Percentiles rank a stretch among this genome's conserved stretches.
phyloP scores from a whole-genome alignment of 1,139 yeast species.

The Taphrina deformans region DNA sequence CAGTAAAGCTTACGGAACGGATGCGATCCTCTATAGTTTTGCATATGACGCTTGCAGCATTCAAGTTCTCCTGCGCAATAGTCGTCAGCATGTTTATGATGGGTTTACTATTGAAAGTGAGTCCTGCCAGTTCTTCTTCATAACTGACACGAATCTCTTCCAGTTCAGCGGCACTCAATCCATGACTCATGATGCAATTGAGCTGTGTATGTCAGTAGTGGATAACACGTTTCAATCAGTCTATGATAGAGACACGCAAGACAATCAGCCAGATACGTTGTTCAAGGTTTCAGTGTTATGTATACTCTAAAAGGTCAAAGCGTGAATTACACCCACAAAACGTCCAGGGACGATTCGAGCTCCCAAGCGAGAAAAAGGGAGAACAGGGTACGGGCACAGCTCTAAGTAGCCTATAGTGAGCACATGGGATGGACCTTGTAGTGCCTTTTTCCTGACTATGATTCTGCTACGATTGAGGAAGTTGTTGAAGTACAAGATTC shows the following conservation, averaged over 20 bases:
- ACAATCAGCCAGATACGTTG: slow-evolving; percentile 3
- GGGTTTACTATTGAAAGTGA: slow-evolving; percentile 87
- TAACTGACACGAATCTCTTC: slow-evolving; percentile 62
- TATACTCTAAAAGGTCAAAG: slow-evolving; percentile 16
- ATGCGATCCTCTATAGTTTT: slow-evolving; percentile 57
- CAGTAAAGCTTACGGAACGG: slow-evolving; percentile 18
- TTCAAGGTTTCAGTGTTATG: slow-evolving; percentile 8
- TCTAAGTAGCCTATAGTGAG: too few species aligned
- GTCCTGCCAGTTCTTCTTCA: slow-evolving; percentile 64
- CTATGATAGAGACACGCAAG: slow-evolving; percentile 5
- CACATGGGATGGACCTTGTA: too few species aligned
- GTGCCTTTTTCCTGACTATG: too few species aligned
- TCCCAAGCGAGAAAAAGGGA: too few species aligned
- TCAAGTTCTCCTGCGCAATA: slow-evolving; percentile 79
- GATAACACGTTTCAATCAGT: not conserved
- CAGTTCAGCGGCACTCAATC: slow-evolving; percentile 35
- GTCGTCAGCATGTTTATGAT: slow-evolving; percentile 82
- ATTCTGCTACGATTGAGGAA: not conserved
- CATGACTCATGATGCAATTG: slow-evolving; percentile 3
- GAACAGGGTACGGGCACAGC: too few species aligned
- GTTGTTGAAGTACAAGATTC: not conserved
- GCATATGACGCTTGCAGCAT: slow-evolving; percentile 73
- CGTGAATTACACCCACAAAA: not conserved
- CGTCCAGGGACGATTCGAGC: too few species aligned
- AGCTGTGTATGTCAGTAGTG: not conserved